A percentile compares a stretch with the other conserved stretches of the same genome.
phyloP scores from a whole-genome alignment of 371 early-diverging fungal species.

The Apophysomyces ossiformis region DNA sequence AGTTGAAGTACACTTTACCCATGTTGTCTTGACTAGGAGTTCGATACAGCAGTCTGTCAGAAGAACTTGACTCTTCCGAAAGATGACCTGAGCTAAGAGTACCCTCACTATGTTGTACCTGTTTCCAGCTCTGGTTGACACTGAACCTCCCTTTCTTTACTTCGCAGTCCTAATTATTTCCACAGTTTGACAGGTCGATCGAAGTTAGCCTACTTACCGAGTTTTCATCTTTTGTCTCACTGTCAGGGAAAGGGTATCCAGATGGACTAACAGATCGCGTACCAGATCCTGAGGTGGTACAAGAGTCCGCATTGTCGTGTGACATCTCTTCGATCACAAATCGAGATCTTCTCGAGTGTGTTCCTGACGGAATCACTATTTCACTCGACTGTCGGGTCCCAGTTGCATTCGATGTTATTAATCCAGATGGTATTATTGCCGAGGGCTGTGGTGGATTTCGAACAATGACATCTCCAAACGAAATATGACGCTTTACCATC shows the following conservation, averaged over 20 bases:
- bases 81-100: slow-evolving; percentile 1
- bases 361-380: background rate
- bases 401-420: slow-evolving; percentile 1
- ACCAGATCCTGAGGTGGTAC: slow-evolving; percentile 10
- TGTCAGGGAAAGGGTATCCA: slow-evolving; percentile 9
- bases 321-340: slow-evolving; percentile 59
- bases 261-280: slow-evolving; percentile 17
- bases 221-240: slow-evolving; percentile 14
- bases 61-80: slow-evolving; percentile 5
- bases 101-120: background rate
- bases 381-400: slow-evolving; percentile 11
- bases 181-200: background rate
- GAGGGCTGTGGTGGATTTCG: slow-evolving; percentile 24
- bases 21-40: slow-evolving; percentile 21
- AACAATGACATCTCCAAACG: slow-evolving; percentile 55
- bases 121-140: slow-evolving; percentile 42
- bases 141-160: slow-evolving; percentile 67
- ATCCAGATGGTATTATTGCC: background rate
- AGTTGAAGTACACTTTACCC: slow-evolving; percentile 4
- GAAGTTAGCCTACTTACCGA: slow-evolving; percentile 8
- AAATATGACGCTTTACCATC: slow-evolving; percentile 42
- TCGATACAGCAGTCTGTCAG: slow-evolving; percentile 11
- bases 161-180: slow-evolving; percentile 31
- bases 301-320: slow-evolving; percentile 9
- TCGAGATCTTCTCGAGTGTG: slow-evolving; percentile 45